Conservation (phyloP, 139 green algal species). For the Haematococcus sp. region DNA sequence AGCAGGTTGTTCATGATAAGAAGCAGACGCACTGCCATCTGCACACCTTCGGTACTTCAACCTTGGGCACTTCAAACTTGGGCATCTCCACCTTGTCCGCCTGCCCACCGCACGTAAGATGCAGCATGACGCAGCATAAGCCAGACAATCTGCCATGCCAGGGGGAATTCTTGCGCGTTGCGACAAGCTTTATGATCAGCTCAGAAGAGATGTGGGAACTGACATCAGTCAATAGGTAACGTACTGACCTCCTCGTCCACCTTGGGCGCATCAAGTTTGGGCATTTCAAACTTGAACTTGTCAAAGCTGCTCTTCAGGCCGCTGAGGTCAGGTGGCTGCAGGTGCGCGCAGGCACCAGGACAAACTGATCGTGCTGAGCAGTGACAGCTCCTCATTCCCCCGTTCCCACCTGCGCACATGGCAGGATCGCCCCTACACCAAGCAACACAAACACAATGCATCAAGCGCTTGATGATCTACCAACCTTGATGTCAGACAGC, state of each 20-base stretch:
- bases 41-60: neutral
- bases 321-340: constrained; percentile 1
- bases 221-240: neutral
- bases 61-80: neutral
- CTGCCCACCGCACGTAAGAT: too few relatives aligned
- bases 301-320: too few relatives aligned
- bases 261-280: constrained; percentile 2
- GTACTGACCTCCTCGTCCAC: neutral
- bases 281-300: neutral
- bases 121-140: too few relatives aligned
- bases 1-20: too few relatives aligned
- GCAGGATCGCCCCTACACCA: too few relatives aligned
- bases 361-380: neutral
- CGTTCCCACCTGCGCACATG: neutral
- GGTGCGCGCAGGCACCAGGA: neutral
- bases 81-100: neutral
- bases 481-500: constrained; percentile 9
- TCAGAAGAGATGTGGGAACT: neutral
- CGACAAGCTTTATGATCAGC: neutral
- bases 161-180: too few relatives aligned
- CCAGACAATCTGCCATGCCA: too few relatives aligned
- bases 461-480: neutral
- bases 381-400: neutral
- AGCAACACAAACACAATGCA: neutral
- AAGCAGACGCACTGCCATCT: too few relatives aligned